Evolutionary conservation across 2,329 filamentous ascomycete species (phyloP).

Genomic region (Alternaria arborescens): DNA sequence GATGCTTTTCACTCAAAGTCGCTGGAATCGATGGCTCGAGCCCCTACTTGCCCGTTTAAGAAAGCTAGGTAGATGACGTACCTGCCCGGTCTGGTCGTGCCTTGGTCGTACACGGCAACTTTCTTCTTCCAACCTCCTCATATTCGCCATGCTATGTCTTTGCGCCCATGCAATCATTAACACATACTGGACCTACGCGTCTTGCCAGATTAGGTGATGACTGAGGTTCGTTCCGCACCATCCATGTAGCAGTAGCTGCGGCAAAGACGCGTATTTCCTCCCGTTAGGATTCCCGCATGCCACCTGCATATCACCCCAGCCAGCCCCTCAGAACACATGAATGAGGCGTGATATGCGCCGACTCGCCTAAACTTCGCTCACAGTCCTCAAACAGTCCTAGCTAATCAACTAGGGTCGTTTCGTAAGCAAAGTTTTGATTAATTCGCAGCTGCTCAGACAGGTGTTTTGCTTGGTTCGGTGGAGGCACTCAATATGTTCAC

Average conservation of each 20-base stretch:
- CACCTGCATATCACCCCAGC: constrained; percentile 3
- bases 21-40: background rate
- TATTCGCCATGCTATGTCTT: background rate
- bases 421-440: constrained; percentile 2
- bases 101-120: background rate
- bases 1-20: background rate
- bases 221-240: background rate
- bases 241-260: background rate
- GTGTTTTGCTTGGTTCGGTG: background rate
- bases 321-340: background rate
- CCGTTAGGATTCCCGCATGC: constrained; percentile 5
- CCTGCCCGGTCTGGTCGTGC: background rate
- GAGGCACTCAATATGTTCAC: background rate
- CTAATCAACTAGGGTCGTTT: background rate
- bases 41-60: background rate
- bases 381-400: background rate
- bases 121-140: background rate
- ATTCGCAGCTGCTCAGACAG: background rate
- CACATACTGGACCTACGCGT: background rate
- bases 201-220: background rate
- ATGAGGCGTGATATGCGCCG: background rate
- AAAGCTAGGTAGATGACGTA: background rate
- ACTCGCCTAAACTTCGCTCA: background rate
- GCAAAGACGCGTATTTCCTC: background rate
- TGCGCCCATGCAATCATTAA: background rate